Base-by-base conservation (phyloP, 768 basidiomycete species). In the Russula sp. region DNA sequence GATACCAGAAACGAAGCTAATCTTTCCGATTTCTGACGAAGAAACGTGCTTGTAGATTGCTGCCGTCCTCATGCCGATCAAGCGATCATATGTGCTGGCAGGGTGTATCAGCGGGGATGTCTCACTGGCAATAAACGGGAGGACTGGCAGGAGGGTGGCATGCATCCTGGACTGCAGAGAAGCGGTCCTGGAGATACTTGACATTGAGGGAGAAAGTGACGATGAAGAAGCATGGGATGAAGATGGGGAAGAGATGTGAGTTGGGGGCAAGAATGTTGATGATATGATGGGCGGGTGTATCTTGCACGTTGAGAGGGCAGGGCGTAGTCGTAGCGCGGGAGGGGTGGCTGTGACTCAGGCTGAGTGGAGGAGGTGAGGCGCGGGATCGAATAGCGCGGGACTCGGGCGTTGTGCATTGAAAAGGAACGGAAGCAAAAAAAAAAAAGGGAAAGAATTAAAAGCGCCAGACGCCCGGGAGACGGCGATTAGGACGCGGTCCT, bases 51-150 rank as follows among this genome's bases (percentile, higher is more conserved):
- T 56, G n/a, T 70, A 89, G 87, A 70, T 87, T 67, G 68, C 71
- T 67, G 70, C 78, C 65, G 76, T 71, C 59, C 74, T 73, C 69
- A 76, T 79, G 66, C 76, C 78, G 73, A 81, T 90, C 72, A 79
- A 75, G 59, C 80, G 81, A 72, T 77, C 78, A 66, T 83, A 85
- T 66, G 75, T 75, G 71, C 71, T 90, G 72, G 73, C 71, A 66
- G 78, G 79, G 46, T 81, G 81, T 73, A 77, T 72, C 68, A 69
- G 71, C 67, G 85, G 83, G 62, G 73, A 73, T 32, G 81, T 84
- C 59, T 79, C 78, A 56, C 73, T 91, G 68, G 83, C 87, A 56
- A 78, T 90, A 70, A 93, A 93, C 70, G 90, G 90, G 65, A 77
- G 85, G 71, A 76, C 73, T 9, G 87, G 88, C 58, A 84, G 90